Evolutionary conservation across 345 rosid species (phyloP).

Genomic region (Eucalyptus caleyi): DNA sequence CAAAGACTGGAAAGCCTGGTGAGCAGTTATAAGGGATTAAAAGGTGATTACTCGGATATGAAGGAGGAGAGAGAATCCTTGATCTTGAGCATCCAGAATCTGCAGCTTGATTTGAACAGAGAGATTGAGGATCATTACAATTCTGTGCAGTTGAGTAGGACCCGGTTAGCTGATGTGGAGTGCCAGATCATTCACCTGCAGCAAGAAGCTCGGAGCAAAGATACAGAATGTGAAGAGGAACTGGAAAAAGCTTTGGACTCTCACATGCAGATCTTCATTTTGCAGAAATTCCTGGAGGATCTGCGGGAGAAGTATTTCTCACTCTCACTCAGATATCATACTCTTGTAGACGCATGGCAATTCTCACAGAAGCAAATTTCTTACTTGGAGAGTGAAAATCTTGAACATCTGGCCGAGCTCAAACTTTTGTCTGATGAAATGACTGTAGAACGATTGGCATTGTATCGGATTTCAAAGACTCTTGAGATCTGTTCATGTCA

Average conservation of each 20-base stretch:
- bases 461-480: conserved; percentile 31
- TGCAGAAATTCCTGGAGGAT: conserved; percentile 48
- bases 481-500: conserved; percentile 24
- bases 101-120: conserved; percentile 25
- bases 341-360: conserved; percentile 42
- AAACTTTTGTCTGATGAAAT: conserved; percentile 38
- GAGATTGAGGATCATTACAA: conserved; percentile 33
- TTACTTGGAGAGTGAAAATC: conserved; percentile 40
- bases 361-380: conserved; percentile 52
- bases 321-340: conserved; percentile 37
- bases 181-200: conserved; percentile 36
- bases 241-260: conserved; percentile 43
- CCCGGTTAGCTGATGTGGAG: conserved; percentile 38
- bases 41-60: conserved; percentile 24
- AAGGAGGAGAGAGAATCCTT: conserved; percentile 46
- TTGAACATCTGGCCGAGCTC: conserved; percentile 33
- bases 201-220: conserved; percentile 39
- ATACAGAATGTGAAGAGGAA: conserved; percentile 55
- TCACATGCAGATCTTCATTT: conserved; percentile 49
- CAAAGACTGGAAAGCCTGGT: conserved; percentile 40
- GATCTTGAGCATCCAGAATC: conserved; percentile 35
- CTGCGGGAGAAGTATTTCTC: conserved; percentile 49
- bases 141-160: conserved; percentile 28
- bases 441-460: conserved; percentile 32
- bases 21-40: conserved; percentile 32